Evolutionary conservation across 257 asterid genomes (phyloP), one percentile per base, ranked within the genome.

Genomic region (Plectranthus barbatus): DNA sequence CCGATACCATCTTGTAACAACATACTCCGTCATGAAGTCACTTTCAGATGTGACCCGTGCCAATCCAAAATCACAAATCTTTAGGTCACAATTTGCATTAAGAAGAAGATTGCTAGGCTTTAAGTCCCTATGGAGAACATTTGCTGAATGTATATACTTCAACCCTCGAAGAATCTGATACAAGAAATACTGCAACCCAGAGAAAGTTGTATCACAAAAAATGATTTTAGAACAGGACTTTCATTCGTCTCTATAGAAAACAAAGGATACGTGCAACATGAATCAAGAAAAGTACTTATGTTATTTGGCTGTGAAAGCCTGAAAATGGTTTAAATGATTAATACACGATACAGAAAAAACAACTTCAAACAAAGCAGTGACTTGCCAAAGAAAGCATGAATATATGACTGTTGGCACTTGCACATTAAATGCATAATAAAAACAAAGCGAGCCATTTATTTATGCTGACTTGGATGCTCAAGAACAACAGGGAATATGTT

Each of bases 81-180:
- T 91, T 29, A 91, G 81, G 82, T 91, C 98, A 83, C 98, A 88
- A 59, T 91, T 91, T 48, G 98, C 95, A 74, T 91, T 91, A 50
- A 91, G 79, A 66, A 91, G 95, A 63, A 91, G 96, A 76, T 91
- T 91, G 87, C 98, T 91, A 56, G 98, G 98, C 70, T 91, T 88
- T 82, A 91, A 79, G 60, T 91, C 98, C 74, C 98, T 79, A 69
- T 91, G 98, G 68, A 91, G 88, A 64, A 91, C 98, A 77, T 91
- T 91, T 20, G 98, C 98, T 18, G 98, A 91, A 76, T 91, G 98
- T 70, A 91, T 91, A 74, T 91, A 91, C 69, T 91, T 91, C 79
- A 91, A 70, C 59, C 98, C 98, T 19, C 98, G 95, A 72, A 91
- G 98, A 74, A 91, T 91, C 86, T 91, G 98, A 73, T 91, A 91